Conservation (phyloP, 2,329 filamentous ascomycete species). For the Thelonectria discophora region DNA sequence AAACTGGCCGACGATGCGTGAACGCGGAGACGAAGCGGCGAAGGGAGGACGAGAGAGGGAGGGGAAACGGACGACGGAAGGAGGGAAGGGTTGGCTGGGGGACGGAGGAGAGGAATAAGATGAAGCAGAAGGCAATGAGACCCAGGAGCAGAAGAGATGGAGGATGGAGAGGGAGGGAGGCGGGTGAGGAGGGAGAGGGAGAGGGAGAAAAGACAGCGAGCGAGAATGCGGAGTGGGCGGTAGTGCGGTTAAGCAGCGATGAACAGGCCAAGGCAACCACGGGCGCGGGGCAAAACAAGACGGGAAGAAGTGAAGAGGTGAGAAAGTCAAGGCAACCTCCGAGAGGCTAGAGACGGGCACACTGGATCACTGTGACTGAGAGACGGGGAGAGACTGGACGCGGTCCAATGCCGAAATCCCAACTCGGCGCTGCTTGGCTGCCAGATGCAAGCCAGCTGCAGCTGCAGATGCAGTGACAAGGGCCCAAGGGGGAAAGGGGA, state of each 20-base stretch:
- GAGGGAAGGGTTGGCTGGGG: background rate
- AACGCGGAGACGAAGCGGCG: background rate
- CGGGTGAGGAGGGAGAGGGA: background rate
- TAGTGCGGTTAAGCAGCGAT: background rate
- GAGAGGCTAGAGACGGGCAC: too few species aligned
- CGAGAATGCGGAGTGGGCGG: too few species aligned
- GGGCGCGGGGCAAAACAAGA: background rate
- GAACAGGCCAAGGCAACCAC: background rate
- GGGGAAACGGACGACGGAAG: constrained; percentile 1
- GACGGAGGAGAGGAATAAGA: background rate
- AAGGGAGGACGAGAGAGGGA: constrained; percentile 1
- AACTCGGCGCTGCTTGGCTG: too few species aligned
- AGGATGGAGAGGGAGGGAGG: background rate
- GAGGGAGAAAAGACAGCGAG: too few species aligned
- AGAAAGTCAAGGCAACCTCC: background rate
- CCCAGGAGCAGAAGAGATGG: background rate
- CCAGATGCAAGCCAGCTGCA: too few species aligned
- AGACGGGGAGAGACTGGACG: too few species aligned
- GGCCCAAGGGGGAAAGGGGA: too few species aligned
- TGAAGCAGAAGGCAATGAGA: background rate
- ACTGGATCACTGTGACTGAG: too few species aligned
- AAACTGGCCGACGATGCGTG: background rate
- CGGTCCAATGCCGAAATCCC: too few species aligned
- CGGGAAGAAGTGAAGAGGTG: background rate
- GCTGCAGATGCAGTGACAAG: too few species aligned